These are phyloP conservation scores for Knoxdaviesia capensis DNA, from an alignment of 2,329 filamentous ascomycete species.

Conservation along the genomic window DNA sequence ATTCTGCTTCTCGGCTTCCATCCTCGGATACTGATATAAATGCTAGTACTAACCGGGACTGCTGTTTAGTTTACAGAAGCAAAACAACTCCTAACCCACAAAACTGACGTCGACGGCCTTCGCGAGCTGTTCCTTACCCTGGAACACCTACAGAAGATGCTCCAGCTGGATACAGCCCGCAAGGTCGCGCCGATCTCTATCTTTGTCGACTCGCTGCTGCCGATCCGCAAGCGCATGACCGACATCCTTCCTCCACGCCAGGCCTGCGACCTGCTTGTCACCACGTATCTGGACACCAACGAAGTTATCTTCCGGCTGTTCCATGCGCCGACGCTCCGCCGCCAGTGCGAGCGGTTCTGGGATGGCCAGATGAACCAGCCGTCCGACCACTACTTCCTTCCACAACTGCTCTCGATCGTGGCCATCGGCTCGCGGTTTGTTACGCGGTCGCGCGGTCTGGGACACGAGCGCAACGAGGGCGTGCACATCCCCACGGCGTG, in stretches of 20 bases:
- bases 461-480: slow-evolving; percentile 28
- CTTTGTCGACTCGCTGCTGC: slow-evolving; percentile 37
- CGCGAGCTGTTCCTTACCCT: slow-evolving; percentile 23
- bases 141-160: slow-evolving; percentile 23
- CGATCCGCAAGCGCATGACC: slow-evolving; percentile 34
- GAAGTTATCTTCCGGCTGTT: slow-evolving; percentile 33
- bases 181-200: slow-evolving; percentile 30
- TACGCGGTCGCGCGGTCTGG: slow-evolving; percentile 27
- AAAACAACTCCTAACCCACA: slow-evolving; percentile 25
- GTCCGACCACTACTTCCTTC: slow-evolving; percentile 30
- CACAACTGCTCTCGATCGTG: slow-evolving; percentile 29
- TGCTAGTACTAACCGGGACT: not conserved
- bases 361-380: slow-evolving; percentile 21
- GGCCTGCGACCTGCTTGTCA: slow-evolving; percentile 29
- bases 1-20: too few relatives aligned
- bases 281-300: slow-evolving; percentile 26
- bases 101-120: slow-evolving; percentile 18
- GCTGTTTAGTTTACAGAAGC: slow-evolving; percentile 28
- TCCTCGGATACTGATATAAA: too few relatives aligned
- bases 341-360: slow-evolving; percentile 32
- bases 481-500: slow-evolving; percentile 37
- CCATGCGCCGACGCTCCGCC: slow-evolving; percentile 28
- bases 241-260: slow-evolving; percentile 30
- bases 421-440: slow-evolving; percentile 33
- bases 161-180: slow-evolving; percentile 26